Base-by-base conservation (phyloP, 225 moss, liverwort and hornwort genomes). In the Sphagnum contortum region DNA sequence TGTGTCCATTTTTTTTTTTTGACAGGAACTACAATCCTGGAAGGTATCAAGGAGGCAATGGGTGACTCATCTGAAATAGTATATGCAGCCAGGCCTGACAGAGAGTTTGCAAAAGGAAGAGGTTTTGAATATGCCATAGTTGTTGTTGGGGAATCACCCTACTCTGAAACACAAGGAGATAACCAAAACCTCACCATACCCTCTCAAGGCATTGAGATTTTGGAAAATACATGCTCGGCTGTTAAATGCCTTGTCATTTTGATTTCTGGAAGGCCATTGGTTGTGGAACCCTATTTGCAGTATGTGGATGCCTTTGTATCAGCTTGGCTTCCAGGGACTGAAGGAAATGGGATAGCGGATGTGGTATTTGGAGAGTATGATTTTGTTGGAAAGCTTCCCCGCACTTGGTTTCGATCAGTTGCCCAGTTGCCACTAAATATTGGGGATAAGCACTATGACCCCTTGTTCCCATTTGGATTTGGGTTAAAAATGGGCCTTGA, bases 321-420 rank as follows among this genome's bases (percentile, higher is more conserved):
- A 47, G 84, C 84, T 8, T 84, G 84, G 84, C 54, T 84, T 68
- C 84, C 84, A 0, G 84, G 84, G 48, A 78, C 84, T 5, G 84
- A 84, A 67, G 84, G 84, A 9, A 58, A 75, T 2, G 84, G 80
- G 9, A 71, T 84, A 55, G 80, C 78, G 8, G 84, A 81, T 45
- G 75, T 84, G 52, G 70, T 84, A 5, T 84, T 69, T 5, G 84
- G 84, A 12, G 61, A 63, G 0, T 78, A 66, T 2, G 80, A 84
- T 3, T 84, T 84, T 9, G 71, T 73, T 5, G 84, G 77, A 11
- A 84, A 69, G 64, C 72, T 84, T 4, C 62, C 84, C 2, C 50
- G 84, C 58, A 84, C 84, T 3, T 84, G 84, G 84, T 84, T 84
- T 49, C 57, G 61, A 3, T 75, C 68, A 50, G 78, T 84, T 45